These are phyloP conservation scores for Canavalia gladiata DNA, from an alignment of 306 rosid genomes.

Conservation along the genomic window DNA sequence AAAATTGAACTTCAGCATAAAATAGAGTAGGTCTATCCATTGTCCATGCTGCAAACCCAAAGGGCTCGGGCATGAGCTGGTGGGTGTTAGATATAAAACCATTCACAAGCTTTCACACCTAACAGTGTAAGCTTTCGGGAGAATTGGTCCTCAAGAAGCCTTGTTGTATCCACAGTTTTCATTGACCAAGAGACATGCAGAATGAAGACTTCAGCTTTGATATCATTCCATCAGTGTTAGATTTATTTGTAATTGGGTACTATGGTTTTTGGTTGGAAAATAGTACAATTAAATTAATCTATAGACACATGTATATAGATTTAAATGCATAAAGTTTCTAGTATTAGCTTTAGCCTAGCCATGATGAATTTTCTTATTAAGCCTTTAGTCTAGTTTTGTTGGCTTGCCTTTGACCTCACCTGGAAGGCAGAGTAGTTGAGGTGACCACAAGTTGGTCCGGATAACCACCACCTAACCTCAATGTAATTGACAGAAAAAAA, in stretches of 20 bases:
- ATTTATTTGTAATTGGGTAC: neutral
- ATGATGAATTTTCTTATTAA: neutral
- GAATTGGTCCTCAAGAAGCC: neutral
- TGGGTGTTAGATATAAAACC: neutral
- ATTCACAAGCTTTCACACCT: conserved; percentile 4
- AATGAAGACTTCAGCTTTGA: neutral
- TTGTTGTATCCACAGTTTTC: conserved; percentile 10
- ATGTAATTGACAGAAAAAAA: neutral
- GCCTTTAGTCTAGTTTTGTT: neutral
- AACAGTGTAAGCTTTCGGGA: neutral
- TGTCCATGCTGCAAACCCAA: conserved; percentile 4
- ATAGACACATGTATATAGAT: neutral
- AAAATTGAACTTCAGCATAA: neutral
- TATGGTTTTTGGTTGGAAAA: neutral
- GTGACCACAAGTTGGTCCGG: no score
- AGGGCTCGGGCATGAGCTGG: neutral
- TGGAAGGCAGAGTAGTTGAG: neutral
- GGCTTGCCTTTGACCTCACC: neutral
- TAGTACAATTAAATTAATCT: neutral
- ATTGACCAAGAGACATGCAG: conserved; percentile 22
- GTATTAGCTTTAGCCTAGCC: neutral
- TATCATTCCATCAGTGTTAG: neutral
- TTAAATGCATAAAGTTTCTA: neutral
- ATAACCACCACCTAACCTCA: neutral
- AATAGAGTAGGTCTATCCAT: neutral